Base-by-base conservation (phyloP, 1,284 basidiomycete species). In the Grifola frondosa region DNA sequence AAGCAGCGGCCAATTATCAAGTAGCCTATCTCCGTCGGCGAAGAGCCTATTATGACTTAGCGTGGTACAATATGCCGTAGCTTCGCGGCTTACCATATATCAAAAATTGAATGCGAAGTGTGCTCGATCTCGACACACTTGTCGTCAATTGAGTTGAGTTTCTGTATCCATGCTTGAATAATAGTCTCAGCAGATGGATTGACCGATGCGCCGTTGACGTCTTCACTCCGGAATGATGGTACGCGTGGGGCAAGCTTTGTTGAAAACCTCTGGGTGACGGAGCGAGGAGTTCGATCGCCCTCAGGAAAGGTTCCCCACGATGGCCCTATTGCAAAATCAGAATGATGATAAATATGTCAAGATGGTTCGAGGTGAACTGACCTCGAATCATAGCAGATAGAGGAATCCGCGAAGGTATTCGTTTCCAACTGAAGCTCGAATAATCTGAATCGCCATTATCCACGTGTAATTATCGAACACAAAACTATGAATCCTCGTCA, bases 401-500 rank as follows among this genome's bases (percentile, higher is more conserved):
- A 9, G 71, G 70, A 29, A 63, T 59, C 30, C 64, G 61, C 2
- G 69, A 63, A 6, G 67, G 67, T 9, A 69, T 61, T 2, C 49
- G 37, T 26, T 62, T 66, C 12, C 62, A 54, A 15, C 66, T 61
- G 30, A 54, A 65, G 12, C 63, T 42, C 3, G 66, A 56, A 38
- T 62, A 69, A 21, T 47, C 46, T 3, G 56, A 51, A 6, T 60
- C 59, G 25, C 58, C 47, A 12, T 39, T 35, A 20, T 63, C 66
- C 66, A 68, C n/a, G 59, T 48, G 40, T 66, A 70, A 46, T 71
- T 65, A 44, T 68, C 63, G 38, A 70, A 70, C 6, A 71, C 70
- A 28, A 60, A 70, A 5, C 69, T 69, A 40, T 12, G 19, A 35
- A 20, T n/a, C 13, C 21, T 30, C 23, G 24, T 35, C 5, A n/a